Evolutionary conservation across 805 yeast genomes (phyloP).

Genomic region (Candida ficus): DNA sequence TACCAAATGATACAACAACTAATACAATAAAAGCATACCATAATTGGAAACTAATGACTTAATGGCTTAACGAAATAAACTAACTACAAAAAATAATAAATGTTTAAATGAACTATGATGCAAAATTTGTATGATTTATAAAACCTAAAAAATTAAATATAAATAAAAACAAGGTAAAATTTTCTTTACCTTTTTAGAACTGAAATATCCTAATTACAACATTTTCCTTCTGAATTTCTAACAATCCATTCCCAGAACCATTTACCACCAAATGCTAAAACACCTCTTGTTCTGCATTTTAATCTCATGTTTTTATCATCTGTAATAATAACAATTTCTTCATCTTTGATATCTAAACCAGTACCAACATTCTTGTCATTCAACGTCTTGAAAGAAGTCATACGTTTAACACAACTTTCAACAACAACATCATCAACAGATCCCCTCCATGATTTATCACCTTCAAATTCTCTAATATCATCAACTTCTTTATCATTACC

Average conservation of each 20-base stretch:
- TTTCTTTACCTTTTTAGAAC: too few species aligned
- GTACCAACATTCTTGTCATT: neutral
- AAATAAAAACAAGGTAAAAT: neutral
- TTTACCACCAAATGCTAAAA: conserved; percentile 49
- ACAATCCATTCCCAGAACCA: conserved; percentile 57
- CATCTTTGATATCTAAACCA: neutral
- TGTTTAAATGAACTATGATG: neutral
- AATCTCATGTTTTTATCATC: conserved; percentile 72
- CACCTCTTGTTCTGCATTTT: conserved; percentile 54
- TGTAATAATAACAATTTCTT: conserved; percentile 50
- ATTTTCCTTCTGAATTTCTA: conserved; percentile 37
- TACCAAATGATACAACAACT: too few species aligned
- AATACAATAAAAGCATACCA: conserved; percentile 14
- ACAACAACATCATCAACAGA: conserved; percentile 66
- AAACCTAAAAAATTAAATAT: neutral
- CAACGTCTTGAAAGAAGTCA: conserved; percentile 4
- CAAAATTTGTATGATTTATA: neutral
- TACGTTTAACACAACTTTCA: conserved; percentile 31
- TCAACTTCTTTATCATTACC: conserved; percentile 61
- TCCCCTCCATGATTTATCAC: conserved; percentile 66
- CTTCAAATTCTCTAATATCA: conserved; percentile 70
- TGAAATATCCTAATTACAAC: conserved; percentile 40
- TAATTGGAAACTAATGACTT: conserved; percentile 20
- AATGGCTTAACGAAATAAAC: too few species aligned
- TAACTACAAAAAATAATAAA: too few species aligned